Evolutionary conservation across 805 yeast genomes (phyloP).

Genomic region (Blastobotrys americana): DNA sequence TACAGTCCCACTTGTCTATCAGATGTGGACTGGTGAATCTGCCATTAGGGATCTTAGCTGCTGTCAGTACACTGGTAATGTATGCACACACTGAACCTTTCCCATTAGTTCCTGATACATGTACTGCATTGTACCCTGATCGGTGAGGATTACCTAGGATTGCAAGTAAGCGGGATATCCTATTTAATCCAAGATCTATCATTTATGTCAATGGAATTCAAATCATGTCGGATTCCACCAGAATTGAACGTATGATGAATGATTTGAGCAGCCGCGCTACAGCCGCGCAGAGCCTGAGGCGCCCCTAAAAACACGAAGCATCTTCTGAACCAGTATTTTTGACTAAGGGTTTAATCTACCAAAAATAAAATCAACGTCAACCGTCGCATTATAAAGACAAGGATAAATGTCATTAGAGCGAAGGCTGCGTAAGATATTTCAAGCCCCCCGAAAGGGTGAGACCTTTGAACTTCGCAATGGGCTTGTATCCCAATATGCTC

Average conservation of each 20-base stretch:
- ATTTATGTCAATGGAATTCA: slow-evolving; percentile 34
- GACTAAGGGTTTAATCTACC: no score
- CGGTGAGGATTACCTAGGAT: slow-evolving; percentile 64
- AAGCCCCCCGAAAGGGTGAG: slow-evolving; percentile 55
- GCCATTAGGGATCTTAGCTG: slow-evolving; percentile 50
- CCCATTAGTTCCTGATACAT: slow-evolving; percentile 95
- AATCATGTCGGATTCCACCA: slow-evolving; percentile 49
- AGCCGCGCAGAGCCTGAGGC: no score
- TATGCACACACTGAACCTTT: slow-evolving; percentile 91
- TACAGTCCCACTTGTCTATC: slow-evolving; percentile 64
- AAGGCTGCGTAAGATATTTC: slow-evolving; percentile 49
- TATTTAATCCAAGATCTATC: slow-evolving; percentile 52
- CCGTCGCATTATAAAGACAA: background rate
- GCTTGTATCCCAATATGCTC: slow-evolving; percentile 88
- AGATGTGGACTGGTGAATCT: slow-evolving; percentile 88
- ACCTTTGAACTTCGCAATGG: slow-evolving; percentile 87
- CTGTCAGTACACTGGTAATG: slow-evolving; percentile 54
- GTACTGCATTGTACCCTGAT: slow-evolving; percentile 55
- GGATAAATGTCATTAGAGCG: slow-evolving; percentile 33
- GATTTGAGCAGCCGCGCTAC: no score
- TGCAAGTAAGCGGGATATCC: slow-evolving; percentile 41
- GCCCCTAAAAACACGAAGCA: no score
- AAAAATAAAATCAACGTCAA: background rate
- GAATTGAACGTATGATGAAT: no score
- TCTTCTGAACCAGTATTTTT: no score